These are phyloP conservation scores for Chalciporus sp. DNA, from an alignment of 1,284 basidiomycete genomes.

Conservation along the genomic window DNA sequence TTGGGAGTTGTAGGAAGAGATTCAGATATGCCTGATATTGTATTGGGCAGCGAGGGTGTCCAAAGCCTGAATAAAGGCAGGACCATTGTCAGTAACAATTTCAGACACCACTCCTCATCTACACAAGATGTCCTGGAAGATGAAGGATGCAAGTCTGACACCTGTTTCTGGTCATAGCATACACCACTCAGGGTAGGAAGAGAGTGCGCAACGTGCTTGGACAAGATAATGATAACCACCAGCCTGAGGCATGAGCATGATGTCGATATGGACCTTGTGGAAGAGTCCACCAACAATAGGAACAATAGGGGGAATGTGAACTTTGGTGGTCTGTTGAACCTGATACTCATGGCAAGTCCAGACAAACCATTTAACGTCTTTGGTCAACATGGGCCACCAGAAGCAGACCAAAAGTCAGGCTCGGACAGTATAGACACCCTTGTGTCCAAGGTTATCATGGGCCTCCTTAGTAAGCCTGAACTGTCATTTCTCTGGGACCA, in stretches of 20 bases:
- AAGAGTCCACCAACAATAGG: constrained; percentile 34
- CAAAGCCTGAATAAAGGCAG: constrained; percentile 35
- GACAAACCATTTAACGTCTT: constrained; percentile 26
- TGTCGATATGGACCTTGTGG: constrained; percentile 29
- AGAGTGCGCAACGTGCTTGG: constrained; percentile 17
- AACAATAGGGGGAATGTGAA: constrained; percentile 32
- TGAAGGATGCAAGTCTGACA: background rate
- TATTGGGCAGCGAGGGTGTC: constrained; percentile 34
- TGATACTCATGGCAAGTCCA: constrained; percentile 16
- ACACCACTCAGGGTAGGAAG: constrained; percentile 23
- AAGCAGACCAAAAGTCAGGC: constrained; percentile 20
- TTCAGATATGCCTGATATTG: constrained; percentile 41
- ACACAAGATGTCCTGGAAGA: constrained; percentile 9
- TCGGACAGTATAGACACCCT: constrained; percentile 19
- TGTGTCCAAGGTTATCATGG: constrained; percentile 34
- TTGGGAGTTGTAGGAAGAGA: constrained; percentile 30
- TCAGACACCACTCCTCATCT: constrained; percentile 15
- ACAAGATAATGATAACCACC: background rate
- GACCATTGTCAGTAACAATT: constrained; percentile 13
- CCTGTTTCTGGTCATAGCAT: constrained; percentile 19
- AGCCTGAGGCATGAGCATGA: background rate
- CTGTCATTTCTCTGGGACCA: background rate
- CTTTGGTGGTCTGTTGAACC: background rate
- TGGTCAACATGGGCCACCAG: constrained; percentile 35
- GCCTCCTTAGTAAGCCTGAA: constrained; percentile 18